These are phyloP conservation scores for Dimargaris verticillata DNA, from an alignment of 192 early-diverging fungal genomes.

Conservation along the genomic window DNA sequence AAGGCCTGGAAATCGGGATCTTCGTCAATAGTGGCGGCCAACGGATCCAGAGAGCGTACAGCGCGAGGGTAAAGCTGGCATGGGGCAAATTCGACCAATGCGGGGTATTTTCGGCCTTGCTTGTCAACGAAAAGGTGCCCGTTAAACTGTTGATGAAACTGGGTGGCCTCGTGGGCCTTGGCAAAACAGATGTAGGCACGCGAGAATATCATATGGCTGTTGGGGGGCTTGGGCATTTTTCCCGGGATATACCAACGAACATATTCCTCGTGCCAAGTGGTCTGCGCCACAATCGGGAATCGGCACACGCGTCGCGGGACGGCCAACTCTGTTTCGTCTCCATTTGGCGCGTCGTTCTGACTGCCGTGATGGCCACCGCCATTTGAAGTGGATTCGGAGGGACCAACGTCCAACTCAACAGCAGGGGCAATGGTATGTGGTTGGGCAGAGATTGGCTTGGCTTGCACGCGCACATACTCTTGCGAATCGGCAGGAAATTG, in stretches of 20 bases:
- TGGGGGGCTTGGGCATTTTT: background rate
- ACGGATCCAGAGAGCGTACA: background rate
- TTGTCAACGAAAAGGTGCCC: constrained; percentile 61
- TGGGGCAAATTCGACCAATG: constrained; percentile 65
- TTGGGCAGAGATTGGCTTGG: no score
- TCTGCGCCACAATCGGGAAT: background rate
- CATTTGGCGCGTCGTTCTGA: background rate
- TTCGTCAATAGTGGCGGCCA: background rate
- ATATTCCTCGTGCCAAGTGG: background rate
- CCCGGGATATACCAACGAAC: constrained; percentile 9
- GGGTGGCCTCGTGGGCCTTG: constrained; percentile 40
- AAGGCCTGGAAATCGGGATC: background rate
- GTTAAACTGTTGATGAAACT: constrained; percentile 59
- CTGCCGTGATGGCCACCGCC: no score
- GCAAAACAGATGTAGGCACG: constrained; percentile 64
- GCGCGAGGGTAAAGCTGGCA: background rate
- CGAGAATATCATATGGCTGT: constrained; percentile 51
- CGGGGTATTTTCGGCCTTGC: constrained; percentile 47
- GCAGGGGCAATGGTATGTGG: background rate
- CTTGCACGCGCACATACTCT: background rate
- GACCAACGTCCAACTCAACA: background rate
- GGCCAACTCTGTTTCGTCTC: background rate
- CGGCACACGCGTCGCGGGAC: background rate
- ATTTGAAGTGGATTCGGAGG: background rate
- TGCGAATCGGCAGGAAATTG: background rate